phyloP scores from a whole-genome alignment of 2,329 filamentous ascomycete genomes.

The Exserohilum rostratum region DNA sequence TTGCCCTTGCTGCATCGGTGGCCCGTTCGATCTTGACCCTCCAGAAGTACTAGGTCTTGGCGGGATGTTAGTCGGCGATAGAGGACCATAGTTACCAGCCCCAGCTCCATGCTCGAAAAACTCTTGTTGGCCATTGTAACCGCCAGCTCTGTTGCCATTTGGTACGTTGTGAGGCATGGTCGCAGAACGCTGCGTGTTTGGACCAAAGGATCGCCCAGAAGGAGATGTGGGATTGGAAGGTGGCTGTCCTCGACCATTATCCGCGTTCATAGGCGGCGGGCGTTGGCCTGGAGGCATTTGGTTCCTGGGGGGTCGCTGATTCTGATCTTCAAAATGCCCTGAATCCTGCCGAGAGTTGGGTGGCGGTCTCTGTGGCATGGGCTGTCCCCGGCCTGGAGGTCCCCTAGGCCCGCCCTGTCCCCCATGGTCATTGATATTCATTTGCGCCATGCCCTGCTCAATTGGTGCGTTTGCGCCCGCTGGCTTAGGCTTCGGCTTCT shows the following conservation, averaged over 20 bases:
- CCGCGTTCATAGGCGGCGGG: constrained; percentile 31
- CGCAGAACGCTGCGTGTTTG: constrained; percentile 42
- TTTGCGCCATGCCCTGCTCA: constrained; percentile 45
- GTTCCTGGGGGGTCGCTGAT: constrained; percentile 34
- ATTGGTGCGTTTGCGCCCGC: constrained; percentile 25
- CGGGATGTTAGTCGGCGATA: constrained; percentile 43
- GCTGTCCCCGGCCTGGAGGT: constrained; percentile 28
- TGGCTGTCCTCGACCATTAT: constrained; percentile 19
- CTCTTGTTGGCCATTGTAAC: constrained; percentile 32
- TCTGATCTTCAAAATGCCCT: constrained; percentile 41
- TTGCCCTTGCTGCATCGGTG: constrained; percentile 30
- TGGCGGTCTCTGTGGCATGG: constrained; percentile 27
- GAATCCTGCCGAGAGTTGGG: constrained; percentile 42
- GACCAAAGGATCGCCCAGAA: constrained; percentile 37
- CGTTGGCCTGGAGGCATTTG: constrained; percentile 33
- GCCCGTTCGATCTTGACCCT: constrained; percentile 33
- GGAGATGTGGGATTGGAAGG: constrained; percentile 34
- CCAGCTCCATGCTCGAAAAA: constrained; percentile 45
- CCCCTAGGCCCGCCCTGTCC: constrained; percentile 24
- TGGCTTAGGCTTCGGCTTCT: constrained; percentile 23
- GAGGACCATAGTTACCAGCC: constrained; percentile 46
- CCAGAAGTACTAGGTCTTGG: constrained; percentile 47
- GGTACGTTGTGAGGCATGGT: constrained; percentile 47
- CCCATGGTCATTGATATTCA: constrained; percentile 38
- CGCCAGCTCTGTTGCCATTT: constrained; percentile 16